A percentile compares a stretch with the other conserved stretches of the same genome.
These are phyloP conservation scores for Citrus trifoliata DNA, from an alignment of 345 rosid species.

Conservation along the genomic window DNA sequence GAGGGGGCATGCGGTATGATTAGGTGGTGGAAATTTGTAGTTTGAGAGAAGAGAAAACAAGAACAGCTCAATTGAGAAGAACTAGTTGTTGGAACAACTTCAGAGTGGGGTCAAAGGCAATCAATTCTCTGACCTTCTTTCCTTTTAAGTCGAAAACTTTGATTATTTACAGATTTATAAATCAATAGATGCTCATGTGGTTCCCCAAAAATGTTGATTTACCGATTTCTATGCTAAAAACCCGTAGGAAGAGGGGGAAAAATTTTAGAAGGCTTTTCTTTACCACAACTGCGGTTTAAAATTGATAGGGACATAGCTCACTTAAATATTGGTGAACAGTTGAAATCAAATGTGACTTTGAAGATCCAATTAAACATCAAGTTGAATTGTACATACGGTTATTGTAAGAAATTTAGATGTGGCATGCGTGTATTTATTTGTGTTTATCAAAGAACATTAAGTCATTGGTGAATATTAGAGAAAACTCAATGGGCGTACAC, in stretches of 20 bases:
- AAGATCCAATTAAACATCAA: neutral
- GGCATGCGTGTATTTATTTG: neutral
- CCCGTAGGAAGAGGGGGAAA: no score
- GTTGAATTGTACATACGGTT: no score
- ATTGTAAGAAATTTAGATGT: no score
- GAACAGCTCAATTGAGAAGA: neutral
- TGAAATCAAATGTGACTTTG: neutral
- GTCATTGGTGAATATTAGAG: neutral
- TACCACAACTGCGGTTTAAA: neutral
- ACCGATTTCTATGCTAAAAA: neutral
- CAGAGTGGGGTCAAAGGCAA: neutral
- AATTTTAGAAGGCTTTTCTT: neutral
- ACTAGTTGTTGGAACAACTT: conserved; percentile 1
- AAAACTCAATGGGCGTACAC: neutral
- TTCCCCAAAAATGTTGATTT: neutral
- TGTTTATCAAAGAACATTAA: neutral
- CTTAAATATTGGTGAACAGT: neutral
- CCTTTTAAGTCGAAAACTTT: neutral
- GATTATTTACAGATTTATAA: no score
- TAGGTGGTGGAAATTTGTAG: neutral
- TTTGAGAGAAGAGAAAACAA: neutral
- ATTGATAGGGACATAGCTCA: neutral
- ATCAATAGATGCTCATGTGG: neutral
- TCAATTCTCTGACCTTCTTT: conserved; percentile 1
- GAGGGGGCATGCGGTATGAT: neutral